Evolutionary conservation across 257 asterid genomes (phyloP).

Genomic region (Plectranthus barbatus): DNA sequence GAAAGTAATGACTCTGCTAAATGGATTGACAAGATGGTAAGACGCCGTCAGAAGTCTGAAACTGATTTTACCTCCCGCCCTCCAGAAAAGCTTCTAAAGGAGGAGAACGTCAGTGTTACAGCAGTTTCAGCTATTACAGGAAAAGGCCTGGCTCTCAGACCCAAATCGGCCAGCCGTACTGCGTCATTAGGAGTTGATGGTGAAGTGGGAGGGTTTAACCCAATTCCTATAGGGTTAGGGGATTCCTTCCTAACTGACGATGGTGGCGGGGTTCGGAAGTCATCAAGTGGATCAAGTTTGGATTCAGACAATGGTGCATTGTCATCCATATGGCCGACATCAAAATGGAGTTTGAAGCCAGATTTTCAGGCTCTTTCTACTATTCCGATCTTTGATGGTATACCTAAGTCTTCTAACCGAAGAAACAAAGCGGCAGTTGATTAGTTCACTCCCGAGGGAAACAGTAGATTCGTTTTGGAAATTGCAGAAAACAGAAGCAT

Average conservation of each 20-base stretch:
- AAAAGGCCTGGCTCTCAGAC: conserved; percentile 65
- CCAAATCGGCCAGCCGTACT: conserved; percentile 50
- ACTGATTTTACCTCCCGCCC: conserved; percentile 36
- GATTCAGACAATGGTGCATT: conserved; percentile 50
- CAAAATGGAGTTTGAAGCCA: conserved; percentile 78
- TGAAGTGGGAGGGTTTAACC: conserved; percentile 36
- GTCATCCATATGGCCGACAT: conserved; percentile 53
- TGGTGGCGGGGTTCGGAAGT: conserved; percentile 45
- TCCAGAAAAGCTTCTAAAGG: conserved; percentile 61
- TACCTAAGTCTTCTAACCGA: conserved; percentile 51
- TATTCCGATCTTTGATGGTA: conserved; percentile 72
- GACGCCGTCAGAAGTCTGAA: conserved; percentile 55
- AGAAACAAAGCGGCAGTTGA: conserved; percentile 74
- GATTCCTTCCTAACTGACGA: conserved; percentile 39
- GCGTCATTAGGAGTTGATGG: conserved; percentile 32
- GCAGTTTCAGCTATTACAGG: conserved; percentile 43
- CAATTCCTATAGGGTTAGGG: conserved; percentile 32
- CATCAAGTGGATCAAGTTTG: conserved; percentile 63
- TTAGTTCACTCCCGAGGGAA: conserved; percentile 35
- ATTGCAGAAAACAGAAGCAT: conserved; percentile 14
- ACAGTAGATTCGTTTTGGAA: not conserved
- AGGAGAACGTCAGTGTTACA: conserved; percentile 38
- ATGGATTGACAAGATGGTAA: conserved; percentile 40
- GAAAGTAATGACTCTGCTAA: conserved; percentile 27
- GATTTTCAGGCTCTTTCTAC: conserved; percentile 64